Percentiles rank a stretch among this genome's conserved stretches.
Evolutionary conservation across 2,329 filamentous ascomycete genomes (phyloP).

Genomic region (Fusarium sp.): DNA sequence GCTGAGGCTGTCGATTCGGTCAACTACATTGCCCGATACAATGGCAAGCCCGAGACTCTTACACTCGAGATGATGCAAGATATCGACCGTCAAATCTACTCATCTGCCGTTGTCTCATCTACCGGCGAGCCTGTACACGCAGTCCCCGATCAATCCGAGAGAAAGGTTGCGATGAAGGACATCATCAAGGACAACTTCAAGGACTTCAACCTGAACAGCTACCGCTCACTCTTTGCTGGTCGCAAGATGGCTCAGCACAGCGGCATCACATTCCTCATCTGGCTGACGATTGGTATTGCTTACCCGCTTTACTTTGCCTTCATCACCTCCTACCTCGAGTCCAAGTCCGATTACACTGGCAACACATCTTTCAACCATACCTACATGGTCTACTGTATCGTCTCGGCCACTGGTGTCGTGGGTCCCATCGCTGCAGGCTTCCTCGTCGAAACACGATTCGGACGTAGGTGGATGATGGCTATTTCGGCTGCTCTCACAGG

Average conservation of each 20-base stretch:
- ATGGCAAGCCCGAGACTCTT: conserved; percentile 32
- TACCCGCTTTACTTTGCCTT: conserved; percentile 71
- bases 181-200: conserved; percentile 53
- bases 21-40: conserved; percentile 24
- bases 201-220: conserved; percentile 65
- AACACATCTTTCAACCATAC: conserved; percentile 9
- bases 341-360: conserved; percentile 23
- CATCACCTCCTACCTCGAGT: conserved; percentile 51
- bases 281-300: conserved; percentile 72
- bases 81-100: conserved; percentile 31
- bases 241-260: conserved; percentile 68
- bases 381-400: conserved; percentile 44
- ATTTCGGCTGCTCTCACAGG: conserved; percentile 19
- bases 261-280: conserved; percentile 66
- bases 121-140: neutral
- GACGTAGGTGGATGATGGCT: conserved; percentile 19
- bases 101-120: neutral
- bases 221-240: conserved; percentile 69
- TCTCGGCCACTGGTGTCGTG: conserved; percentile 42
- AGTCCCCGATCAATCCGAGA: conserved; percentile 3
- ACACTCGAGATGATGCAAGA: conserved; percentile 39
- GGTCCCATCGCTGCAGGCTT: conserved; percentile 42
- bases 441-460: conserved; percentile 38
- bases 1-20: conserved; percentile 23
- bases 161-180: conserved; percentile 1